A percentile compares a stretch with the other conserved stretches of the same genome.
Conservation (phyloP, 345 rosid species). For the Melastoma malabathricum region DNA sequence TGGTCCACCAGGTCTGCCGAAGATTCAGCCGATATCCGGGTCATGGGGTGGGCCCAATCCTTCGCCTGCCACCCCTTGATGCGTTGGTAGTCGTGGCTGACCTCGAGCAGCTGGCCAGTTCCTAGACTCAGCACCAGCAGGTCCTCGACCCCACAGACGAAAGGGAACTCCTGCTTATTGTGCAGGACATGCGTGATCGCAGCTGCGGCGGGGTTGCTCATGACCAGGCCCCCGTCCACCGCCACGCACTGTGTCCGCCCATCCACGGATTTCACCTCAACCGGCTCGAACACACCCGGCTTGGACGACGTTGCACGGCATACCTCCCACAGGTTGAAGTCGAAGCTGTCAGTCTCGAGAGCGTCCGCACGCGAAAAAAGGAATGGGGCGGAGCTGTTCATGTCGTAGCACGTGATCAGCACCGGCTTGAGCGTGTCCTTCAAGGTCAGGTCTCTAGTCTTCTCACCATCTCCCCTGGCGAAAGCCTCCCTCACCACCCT, state of each 20-base stretch:
- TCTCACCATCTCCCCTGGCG: slow-evolving; percentile 4
- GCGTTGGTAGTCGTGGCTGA: slow-evolving; percentile 45
- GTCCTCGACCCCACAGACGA: slow-evolving; percentile 13
- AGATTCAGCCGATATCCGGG: slow-evolving; percentile 61
- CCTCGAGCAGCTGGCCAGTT: slow-evolving; percentile 43
- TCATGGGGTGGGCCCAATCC: slow-evolving; percentile 82
- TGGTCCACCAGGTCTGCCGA: slow-evolving; percentile 90
- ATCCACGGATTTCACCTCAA: slow-evolving; percentile 8
- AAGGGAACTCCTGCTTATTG: slow-evolving; percentile 13
- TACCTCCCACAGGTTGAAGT: slow-evolving; percentile 17
- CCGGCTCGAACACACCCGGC: slow-evolving; percentile 12
- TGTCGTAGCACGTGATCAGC: slow-evolving; percentile 16
- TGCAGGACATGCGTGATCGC: slow-evolving; percentile 20
- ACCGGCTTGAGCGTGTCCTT: slow-evolving; percentile 16
- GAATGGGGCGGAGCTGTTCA: slow-evolving; percentile 12
- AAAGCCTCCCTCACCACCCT: slow-evolving; percentile 10
- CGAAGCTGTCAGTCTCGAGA: slow-evolving; percentile 9
- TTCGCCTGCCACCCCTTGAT: slow-evolving; percentile 63
- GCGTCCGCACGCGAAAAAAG: slow-evolving; percentile 19
- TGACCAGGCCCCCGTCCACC: slow-evolving; percentile 13
- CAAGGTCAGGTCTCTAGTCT: slow-evolving; percentile 5
- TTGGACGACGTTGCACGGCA: slow-evolving; percentile 15
- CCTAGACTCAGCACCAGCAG: slow-evolving; percentile 16
- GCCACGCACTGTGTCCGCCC: slow-evolving; percentile 15
- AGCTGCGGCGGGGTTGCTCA: slow-evolving; percentile 17